phyloP scores from a whole-genome alignment of 139 green algal species.

The Chlamydomonas applanata region DNA sequence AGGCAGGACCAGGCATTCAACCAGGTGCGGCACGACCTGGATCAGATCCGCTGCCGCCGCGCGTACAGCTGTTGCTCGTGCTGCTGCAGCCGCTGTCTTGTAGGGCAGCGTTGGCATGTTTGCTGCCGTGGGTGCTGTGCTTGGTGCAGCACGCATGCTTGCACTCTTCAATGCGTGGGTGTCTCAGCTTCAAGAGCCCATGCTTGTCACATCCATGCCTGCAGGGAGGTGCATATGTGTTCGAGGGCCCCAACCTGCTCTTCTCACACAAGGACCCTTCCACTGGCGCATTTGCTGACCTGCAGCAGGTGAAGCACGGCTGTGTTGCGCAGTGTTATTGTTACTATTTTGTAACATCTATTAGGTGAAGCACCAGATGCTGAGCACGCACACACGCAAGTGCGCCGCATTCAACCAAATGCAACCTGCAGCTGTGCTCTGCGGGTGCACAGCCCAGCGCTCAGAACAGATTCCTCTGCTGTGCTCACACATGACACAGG shows the following conservation, averaged over 20 bases:
- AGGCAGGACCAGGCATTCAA: conserved; percentile 47
- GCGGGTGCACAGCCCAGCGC: no score
- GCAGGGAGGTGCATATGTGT: conserved; percentile 77
- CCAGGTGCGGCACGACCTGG: no score
- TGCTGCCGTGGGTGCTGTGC: background rate
- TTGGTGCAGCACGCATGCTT: background rate
- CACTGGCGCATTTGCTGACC: conserved; percentile 68
- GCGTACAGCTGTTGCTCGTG: background rate
- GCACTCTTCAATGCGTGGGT: background rate
- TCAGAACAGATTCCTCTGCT: no score
- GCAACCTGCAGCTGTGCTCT: no score
- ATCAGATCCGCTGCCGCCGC: no score
- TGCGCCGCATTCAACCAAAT: no score
- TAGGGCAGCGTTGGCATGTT: no score
- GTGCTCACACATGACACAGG: no score
- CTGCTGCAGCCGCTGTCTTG: background rate
- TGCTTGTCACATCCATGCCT: conserved; percentile 14
- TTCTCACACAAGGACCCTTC: conserved; percentile 65
- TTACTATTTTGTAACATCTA: no score
- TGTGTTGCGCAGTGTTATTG: no score
- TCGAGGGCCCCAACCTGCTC: conserved; percentile 58
- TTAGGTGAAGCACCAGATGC: no score
- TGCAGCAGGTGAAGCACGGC: conserved; percentile 35
- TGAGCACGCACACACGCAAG: no score
- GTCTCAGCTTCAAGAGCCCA: background rate